phyloP scores from a whole-genome alignment of 495 filamentous ascomycete genomes.

The Daldinia childiae region DNA sequence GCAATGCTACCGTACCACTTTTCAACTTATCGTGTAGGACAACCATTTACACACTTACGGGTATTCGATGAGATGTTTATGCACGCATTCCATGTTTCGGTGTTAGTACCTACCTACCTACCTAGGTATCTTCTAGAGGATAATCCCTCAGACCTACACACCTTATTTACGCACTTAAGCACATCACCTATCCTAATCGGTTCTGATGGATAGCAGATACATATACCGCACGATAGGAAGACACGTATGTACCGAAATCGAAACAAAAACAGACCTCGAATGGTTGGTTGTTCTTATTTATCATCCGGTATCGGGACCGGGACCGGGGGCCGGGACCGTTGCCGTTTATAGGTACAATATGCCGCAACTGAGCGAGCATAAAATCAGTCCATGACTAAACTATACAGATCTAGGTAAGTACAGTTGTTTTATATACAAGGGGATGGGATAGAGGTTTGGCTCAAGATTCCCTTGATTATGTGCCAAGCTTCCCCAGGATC shows the following conservation, averaged over 20 bases:
- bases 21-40: conserved; percentile 14
- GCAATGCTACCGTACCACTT: conserved; percentile 17
- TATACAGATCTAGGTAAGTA: conserved; percentile 16
- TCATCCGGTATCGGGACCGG: conserved; percentile 25
- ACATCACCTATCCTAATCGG: conserved; percentile 7
- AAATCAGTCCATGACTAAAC: conserved; percentile 13
- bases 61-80: not conserved
- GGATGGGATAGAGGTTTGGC: conserved; percentile 14
- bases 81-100: conserved; percentile 2
- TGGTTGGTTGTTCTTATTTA: not conserved
- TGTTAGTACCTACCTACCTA: not conserved
- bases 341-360: not conserved
- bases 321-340: not conserved
- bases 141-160: conserved; percentile 36
- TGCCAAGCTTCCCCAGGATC: conserved; percentile 33
- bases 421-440: conserved; percentile 29
- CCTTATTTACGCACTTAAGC: conserved; percentile 2
- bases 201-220: conserved; percentile 19
- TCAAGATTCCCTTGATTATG: conserved; percentile 15
- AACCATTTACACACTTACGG: not conserved
- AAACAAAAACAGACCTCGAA: not conserved
- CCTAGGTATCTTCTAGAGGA: conserved; percentile 16
- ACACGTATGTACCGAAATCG: not conserved
- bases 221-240: conserved; percentile 7
- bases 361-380: not conserved